Base-by-base conservation (phyloP, 257 asterid species). In the Verbena officinalis region DNA sequence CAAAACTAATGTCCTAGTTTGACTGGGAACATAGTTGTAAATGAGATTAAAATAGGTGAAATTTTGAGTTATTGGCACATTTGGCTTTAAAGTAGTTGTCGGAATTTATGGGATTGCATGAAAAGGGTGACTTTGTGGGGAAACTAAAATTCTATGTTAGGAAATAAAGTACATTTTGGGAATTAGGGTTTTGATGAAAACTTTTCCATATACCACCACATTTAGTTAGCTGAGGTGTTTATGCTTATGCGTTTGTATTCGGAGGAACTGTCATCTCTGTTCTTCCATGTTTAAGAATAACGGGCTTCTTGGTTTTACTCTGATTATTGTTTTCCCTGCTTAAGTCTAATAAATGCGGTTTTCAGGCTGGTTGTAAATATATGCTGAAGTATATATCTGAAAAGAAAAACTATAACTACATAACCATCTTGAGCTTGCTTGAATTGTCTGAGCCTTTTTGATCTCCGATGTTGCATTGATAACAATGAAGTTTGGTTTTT, bases 271-370 rank as follows among this genome's bases (percentile, higher is more conserved):
- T 10, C 16, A 39, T 39, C 36, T 62, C 38, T 48, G 38, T 60
- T 39, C 46, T 48, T 74, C 23, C 20, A 50, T 59, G 48, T 24
- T 60, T 19, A 65, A 38, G 53, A 69, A 22, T 34, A 59, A 75
- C n/a, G 16, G 33, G 13, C 58, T 3, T 56, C 10, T 27, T 62
- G 39, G 40, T 54, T 30, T 59, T 44, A 31, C 44, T 31, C 44
- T 20, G 23, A 20, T 6, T 17, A 15, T 59, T 53, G 10, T 8
- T 70, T 20, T 27, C 24, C 63, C 14, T 30, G 7, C n/a, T 44
- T 31, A 34, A 17, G 30, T n/a, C n/a, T 56, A 40, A n/a, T 17
- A 9, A 11, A 31, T 59, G 19, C 30, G 14, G 30, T 40, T 31
- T 39, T 11, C 6, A 14, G 12, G 3, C 14, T 13, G 17, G 13